phyloP scores from a whole-genome alignment of 2,329 filamentous ascomycete species.

The Cladosporium oxysporum region DNA sequence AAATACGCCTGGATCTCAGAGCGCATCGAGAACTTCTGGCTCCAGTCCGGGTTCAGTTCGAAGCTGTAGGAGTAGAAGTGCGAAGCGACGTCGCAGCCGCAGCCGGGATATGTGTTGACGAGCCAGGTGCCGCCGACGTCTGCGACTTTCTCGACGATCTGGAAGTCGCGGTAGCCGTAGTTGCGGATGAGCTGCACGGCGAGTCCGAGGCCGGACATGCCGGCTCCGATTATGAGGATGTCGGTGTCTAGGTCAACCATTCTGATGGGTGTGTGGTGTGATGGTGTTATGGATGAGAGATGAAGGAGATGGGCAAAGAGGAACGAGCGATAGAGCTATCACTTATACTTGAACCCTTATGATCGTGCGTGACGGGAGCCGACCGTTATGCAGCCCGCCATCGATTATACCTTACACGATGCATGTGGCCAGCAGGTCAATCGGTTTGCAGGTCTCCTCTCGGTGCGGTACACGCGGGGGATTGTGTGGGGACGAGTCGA shows the following conservation, averaged over 20 bases:
- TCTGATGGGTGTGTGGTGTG: background rate
- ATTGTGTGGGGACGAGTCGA: slow-evolving; percentile 1
- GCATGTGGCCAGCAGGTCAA: background rate
- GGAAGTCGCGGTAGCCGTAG: slow-evolving; percentile 42
- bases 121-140: slow-evolving; percentile 45
- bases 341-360: slow-evolving; percentile 4
- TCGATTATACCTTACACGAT: background rate
- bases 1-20: slow-evolving; percentile 47
- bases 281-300: no score
- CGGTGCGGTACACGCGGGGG: background rate
- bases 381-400: background rate
- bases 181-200: slow-evolving; percentile 48
- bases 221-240: slow-evolving; percentile 54
- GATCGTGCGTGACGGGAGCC: background rate
- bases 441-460: background rate
- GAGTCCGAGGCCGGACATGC: slow-evolving; percentile 50
- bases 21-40: slow-evolving; percentile 43
- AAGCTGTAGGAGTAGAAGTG: slow-evolving; percentile 47
- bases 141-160: slow-evolving; percentile 47
- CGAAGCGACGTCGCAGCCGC: slow-evolving; percentile 44
- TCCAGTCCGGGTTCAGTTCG: slow-evolving; percentile 47
- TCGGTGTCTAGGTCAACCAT: slow-evolving; percentile 45
- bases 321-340: background rate
- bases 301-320: background rate
- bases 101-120: slow-evolving; percentile 47